A percentile compares a stretch with the other conserved stretches of the same genome.
Evolutionary conservation across 2,329 filamentous ascomycete species (phyloP).

Genomic region (Blumeriella jaapii): DNA sequence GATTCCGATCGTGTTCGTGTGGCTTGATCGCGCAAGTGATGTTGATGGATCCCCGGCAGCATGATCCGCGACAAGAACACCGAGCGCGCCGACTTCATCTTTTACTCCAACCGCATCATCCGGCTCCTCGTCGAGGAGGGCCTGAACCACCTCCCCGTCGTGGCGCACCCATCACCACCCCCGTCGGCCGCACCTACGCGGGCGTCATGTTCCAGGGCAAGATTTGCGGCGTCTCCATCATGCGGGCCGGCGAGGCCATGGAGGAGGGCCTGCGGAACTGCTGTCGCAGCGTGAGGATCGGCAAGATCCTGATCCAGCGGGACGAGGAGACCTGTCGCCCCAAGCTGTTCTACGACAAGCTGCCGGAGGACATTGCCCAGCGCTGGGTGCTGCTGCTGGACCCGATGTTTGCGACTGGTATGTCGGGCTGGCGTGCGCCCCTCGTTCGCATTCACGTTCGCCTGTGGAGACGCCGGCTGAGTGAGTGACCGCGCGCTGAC

Average conservation of each 20-base stretch:
- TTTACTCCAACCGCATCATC: slow-evolving; percentile 98
- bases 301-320: slow-evolving; percentile 95
- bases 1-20: too few relatives aligned
- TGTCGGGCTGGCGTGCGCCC: slow-evolving; percentile 17
- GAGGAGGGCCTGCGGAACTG: slow-evolving; percentile 93
- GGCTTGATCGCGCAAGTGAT: too few relatives aligned
- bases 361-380: slow-evolving; percentile 84
- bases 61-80: slow-evolving; percentile 93
- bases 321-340: slow-evolving; percentile 91
- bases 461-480: background rate
- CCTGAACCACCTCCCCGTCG: slow-evolving; percentile 87
- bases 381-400: slow-evolving; percentile 91
- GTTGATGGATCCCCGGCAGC: too few relatives aligned
- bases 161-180: slow-evolving; percentile 82
- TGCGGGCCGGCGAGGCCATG: slow-evolving; percentile 97
- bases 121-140: slow-evolving; percentile 93
- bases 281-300: slow-evolving; percentile 93
- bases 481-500: slow-evolving; percentile 5
- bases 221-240: slow-evolving; percentile 96
- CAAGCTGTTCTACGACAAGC: slow-evolving; percentile 94
- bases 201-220: slow-evolving; percentile 95
- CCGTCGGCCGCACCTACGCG: slow-evolving; percentile 76
- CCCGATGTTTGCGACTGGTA: slow-evolving; percentile 98
- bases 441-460: too few relatives aligned
- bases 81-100: slow-evolving; percentile 91